Conservation (phyloP, 192 early-diverging fungal species). For the Paraglomus brasilianum region DNA sequence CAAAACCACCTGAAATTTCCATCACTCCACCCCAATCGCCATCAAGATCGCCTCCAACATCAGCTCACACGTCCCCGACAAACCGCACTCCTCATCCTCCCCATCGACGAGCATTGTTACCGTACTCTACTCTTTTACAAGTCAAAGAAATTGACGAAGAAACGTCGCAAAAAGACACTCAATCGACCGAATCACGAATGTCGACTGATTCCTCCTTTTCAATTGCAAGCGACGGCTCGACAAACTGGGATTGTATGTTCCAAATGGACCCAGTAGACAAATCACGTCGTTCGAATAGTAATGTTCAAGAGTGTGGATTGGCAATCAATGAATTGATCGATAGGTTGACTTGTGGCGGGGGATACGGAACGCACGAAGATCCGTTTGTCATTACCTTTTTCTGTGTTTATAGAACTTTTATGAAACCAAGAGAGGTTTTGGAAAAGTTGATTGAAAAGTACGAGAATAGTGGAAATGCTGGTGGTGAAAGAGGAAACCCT, state of each 20-base stretch:
- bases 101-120: slow-evolving; percentile 9
- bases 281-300: not conserved
- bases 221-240: not conserved
- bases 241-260: not conserved
- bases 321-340: slow-evolving; percentile 18
- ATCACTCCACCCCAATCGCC: not conserved
- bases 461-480: not conserved
- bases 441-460: slow-evolving; percentile 5
- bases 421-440: slow-evolving; percentile 22
- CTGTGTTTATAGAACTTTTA: slow-evolving; percentile 6
- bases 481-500: not conserved
- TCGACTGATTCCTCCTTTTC: not conserved
- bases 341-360: slow-evolving; percentile 9
- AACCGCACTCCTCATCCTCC: not conserved
- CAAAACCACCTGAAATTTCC: not conserved
- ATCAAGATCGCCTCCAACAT: not conserved
- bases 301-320: not conserved
- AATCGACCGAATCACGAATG: not conserved
- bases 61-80: slow-evolving; percentile 7
- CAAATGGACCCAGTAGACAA: not conserved
- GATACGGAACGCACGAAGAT: slow-evolving; percentile 13
- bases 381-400: slow-evolving; percentile 21
- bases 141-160: slow-evolving; percentile 19
- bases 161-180: not conserved
- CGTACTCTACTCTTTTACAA: slow-evolving; percentile 6